Base-by-base conservation (phyloP, 202 grass and related monocot species). In the Eragrostis tef region DNA sequence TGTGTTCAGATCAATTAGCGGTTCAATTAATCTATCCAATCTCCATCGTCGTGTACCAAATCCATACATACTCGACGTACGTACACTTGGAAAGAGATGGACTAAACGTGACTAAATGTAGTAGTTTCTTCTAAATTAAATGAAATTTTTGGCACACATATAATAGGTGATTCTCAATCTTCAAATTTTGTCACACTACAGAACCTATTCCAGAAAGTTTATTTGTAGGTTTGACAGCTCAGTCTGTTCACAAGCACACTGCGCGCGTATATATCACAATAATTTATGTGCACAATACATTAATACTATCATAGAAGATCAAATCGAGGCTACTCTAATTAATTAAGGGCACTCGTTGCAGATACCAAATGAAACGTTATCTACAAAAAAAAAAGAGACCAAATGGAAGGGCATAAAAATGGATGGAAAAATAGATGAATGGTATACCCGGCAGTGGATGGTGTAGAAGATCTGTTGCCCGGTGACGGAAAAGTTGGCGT, bases 381-480 rank as follows among this genome's bases (percentile, higher is more conserved):
- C 34, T 39, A 39, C 47, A 15, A 12, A 11, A 15, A 48, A 13
- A 11, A 15, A 4, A 49, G 47, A 49, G 4, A 49, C 47, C 47
- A 49, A 49, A 49, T 49, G 46, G 14, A 48, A 48, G 9, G 45
- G 0, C 7, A 11, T 59, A 44, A 10, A 10, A 19, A 56, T 20
- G 4, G 11, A 21, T 14, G 3, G 9, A 44, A 21, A 44, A 16
- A 41, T 31, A 3, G 29, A 3, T 8, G 10, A 2, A 11, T 9
- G n/a, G 8, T 22, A 42, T 89, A 93, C 93, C 78, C 75, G 73
- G 31, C 64, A 85, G 50, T 93, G 84, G 50, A 96, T 85, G 26
- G 77, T 93, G 79, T 87, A 77, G 62, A 88, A 93, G 49, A 89
- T 85, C 67, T 72, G 74, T 19, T 74, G 52, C 5, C 53, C 84